Evolutionary conservation across 2,329 filamentous ascomycete genomes (phyloP).

Genomic region (Phaeosphaeria sp.): DNA sequence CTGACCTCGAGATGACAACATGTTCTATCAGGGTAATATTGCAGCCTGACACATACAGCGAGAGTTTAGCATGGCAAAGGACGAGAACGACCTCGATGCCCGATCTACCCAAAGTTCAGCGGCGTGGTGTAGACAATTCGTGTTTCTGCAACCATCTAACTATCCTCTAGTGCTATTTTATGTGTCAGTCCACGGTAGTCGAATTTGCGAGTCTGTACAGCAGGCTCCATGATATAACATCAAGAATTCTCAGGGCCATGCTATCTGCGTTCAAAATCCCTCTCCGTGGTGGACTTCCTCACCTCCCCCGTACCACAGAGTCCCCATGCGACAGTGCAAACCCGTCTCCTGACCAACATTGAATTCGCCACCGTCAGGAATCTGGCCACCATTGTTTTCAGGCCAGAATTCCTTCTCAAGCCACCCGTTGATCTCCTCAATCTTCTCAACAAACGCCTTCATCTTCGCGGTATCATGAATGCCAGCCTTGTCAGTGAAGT

Average conservation of each 20-base stretch:
- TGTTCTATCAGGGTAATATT: not conserved
- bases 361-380: constrained; percentile 72
- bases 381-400: constrained; percentile 45
- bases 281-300: constrained; percentile 67
- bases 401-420: constrained; percentile 76
- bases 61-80: too few species aligned
- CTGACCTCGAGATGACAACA: not conserved
- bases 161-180: not conserved
- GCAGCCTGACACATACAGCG: not conserved
- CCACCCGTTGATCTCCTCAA: constrained; percentile 81
- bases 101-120: not conserved
- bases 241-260: not conserved
- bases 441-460: constrained; percentile 68
- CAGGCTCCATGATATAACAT: not conserved
- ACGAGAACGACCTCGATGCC: not conserved
- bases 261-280: constrained; percentile 49
- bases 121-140: not conserved
- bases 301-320: constrained; percentile 79
- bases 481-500: constrained; percentile 54
- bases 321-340: constrained; percentile 75
- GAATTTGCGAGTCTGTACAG: not conserved
- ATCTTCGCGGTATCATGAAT: constrained; percentile 64
- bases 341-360: constrained; percentile 85
- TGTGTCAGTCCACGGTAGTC: too few species aligned
- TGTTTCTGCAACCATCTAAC: not conserved